phyloP scores from a whole-genome alignment of 148 eudicot species.

The Pharnaceum exiguum region DNA sequence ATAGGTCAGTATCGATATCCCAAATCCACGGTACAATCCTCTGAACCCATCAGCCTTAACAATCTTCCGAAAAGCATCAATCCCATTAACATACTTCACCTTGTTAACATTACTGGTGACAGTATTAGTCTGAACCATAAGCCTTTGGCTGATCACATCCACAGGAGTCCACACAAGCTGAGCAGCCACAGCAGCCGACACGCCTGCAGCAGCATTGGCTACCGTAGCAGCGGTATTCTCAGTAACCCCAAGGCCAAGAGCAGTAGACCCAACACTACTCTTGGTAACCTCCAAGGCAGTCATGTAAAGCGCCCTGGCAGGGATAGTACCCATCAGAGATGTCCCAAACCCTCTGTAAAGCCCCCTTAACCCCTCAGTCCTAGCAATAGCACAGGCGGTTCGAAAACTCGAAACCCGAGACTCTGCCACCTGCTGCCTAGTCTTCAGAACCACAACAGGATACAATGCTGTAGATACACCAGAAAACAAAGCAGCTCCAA shows the following conservation, averaged over 20 bases:
- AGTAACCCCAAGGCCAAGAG: constrained; percentile 43
- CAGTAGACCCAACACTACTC: constrained; percentile 57
- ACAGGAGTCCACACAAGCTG: constrained; percentile 95
- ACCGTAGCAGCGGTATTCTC: constrained; percentile 57
- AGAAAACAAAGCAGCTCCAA: constrained; percentile 82
- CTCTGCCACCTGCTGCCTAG: constrained; percentile 71
- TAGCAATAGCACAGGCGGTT: constrained; percentile 32
- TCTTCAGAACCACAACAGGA: constrained; percentile 77
- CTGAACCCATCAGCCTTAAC: constrained; percentile 49
- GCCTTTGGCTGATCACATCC: constrained; percentile 83
- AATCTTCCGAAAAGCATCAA: constrained; percentile 76
- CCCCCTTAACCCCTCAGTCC: constrained; percentile 53
- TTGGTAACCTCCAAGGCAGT: constrained; percentile 79
- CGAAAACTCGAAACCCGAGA: constrained; percentile 33
- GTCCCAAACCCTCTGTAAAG: constrained; percentile 84
- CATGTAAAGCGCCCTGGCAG: constrained; percentile 85
- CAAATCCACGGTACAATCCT: constrained; percentile 72
- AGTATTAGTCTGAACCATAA: constrained; percentile 68
- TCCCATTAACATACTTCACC: constrained; percentile 35
- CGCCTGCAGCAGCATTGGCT: constrained; percentile 76
- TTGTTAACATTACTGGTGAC: neutral
- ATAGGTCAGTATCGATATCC: constrained; percentile 66
- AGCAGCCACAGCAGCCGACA: constrained; percentile 82
- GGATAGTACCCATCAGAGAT: constrained; percentile 74
- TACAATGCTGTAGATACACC: constrained; percentile 74